These are phyloP conservation scores for Lodderomyces elongisporus DNA, from an alignment of 1,139 yeast genomes.

Conservation along the genomic window DNA sequence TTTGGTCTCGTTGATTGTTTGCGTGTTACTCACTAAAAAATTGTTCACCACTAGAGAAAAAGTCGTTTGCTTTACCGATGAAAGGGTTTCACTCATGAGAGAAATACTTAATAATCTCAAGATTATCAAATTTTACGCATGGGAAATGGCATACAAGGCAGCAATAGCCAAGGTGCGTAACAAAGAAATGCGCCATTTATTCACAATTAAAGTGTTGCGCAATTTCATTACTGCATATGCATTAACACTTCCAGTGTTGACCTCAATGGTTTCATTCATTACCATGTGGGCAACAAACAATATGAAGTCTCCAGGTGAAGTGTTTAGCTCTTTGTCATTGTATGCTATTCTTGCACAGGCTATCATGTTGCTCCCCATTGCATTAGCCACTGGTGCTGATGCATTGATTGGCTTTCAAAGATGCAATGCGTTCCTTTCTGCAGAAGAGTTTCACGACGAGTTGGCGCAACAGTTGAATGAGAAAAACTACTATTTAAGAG, in stretches of 20 bases:
- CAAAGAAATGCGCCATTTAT: slow-evolving; percentile 37
- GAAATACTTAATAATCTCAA: slow-evolving; percentile 40
- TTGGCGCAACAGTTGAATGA: slow-evolving; percentile 18
- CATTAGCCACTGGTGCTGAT: slow-evolving; percentile 52
- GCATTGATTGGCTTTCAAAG: slow-evolving; percentile 49
- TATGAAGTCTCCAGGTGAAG: slow-evolving; percentile 38
- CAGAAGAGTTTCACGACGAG: slow-evolving; percentile 31
- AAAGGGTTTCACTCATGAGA: slow-evolving; percentile 41
- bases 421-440: slow-evolving; percentile 38
- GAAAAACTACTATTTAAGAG: slow-evolving; percentile 17
- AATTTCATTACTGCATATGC: slow-evolving; percentile 46
- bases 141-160: slow-evolving; percentile 43
- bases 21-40: slow-evolving; percentile 33
- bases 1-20: slow-evolving; percentile 32
- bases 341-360: slow-evolving; percentile 49
- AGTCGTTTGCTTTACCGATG: slow-evolving; percentile 38
- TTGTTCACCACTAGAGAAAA: slow-evolving; percentile 35
- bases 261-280: slow-evolving; percentile 39
- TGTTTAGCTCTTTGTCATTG: slow-evolving; percentile 48
- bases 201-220: slow-evolving; percentile 40
- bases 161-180: slow-evolving; percentile 32
- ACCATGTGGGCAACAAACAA: slow-evolving; percentile 38
- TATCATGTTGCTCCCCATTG: slow-evolving; percentile 49
- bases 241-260: slow-evolving; percentile 38
- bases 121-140: slow-evolving; percentile 43